These are phyloP conservation scores for Penicillium daleae DNA, from an alignment of 495 filamentous ascomycete genomes.

Conservation along the genomic window DNA sequence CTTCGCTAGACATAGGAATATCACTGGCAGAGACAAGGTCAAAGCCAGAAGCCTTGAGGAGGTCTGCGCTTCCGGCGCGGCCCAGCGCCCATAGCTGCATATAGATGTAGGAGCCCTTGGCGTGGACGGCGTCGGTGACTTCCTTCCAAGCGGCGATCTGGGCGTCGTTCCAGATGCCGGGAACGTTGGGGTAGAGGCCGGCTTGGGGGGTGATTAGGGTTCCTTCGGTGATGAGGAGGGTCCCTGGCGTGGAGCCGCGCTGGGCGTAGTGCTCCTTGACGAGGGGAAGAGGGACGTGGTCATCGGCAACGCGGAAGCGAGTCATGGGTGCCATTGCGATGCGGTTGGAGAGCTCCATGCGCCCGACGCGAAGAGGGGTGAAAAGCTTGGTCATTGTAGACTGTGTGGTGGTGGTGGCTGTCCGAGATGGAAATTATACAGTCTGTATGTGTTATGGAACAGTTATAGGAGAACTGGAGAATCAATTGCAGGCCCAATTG, in stretches of 20 bases:
- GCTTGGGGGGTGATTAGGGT: conserved; percentile 62
- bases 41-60: conserved; percentile 35
- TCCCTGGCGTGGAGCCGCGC: conserved; percentile 50
- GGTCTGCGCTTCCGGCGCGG: conserved; percentile 51
- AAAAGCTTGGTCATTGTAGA: conserved; percentile 48
- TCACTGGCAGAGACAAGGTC: conserved; percentile 42
- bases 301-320: conserved; percentile 51
- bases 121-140: conserved; percentile 56
- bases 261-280: conserved; percentile 58
- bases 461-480: not conserved
- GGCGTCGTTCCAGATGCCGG: conserved; percentile 49
- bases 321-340: conserved; percentile 56
- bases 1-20: conserved; percentile 33
- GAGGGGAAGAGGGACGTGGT: conserved; percentile 41
- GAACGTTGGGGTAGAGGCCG: conserved; percentile 50
- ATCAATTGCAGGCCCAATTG: not conserved
- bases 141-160: conserved; percentile 55
- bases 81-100: conserved; percentile 52
- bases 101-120: conserved; percentile 53
- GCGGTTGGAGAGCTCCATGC: conserved; percentile 51
- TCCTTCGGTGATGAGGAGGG: conserved; percentile 61
- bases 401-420: not conserved
- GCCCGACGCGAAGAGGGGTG: conserved; percentile 51
- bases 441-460: too few relatives aligned
- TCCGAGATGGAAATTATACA: not conserved